Base-by-base conservation (phyloP, 2,329 filamentous ascomycete species). In the Harringtonia aguacate region DNA sequence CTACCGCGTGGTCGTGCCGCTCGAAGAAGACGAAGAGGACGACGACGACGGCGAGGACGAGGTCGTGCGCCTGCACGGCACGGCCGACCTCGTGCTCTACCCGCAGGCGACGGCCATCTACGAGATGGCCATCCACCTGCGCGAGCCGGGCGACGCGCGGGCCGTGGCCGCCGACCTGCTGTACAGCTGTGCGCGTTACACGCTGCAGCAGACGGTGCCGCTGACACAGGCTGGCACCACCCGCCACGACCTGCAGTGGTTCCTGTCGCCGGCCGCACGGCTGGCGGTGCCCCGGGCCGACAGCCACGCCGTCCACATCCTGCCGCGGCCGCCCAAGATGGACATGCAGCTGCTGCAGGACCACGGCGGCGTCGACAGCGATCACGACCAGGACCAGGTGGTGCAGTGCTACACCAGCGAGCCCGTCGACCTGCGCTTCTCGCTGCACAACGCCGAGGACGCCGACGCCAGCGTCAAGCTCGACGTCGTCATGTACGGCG, bases 251-350 rank as follows among this genome's bases (percentile, higher is more conserved):
- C 63, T 67, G 33, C 58, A 70, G 1, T 81, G 77, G 77, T 73
- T 72, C 46, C 60, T 67, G 3, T 58, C 64, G 8, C 60, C 61
- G 3, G 61, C 64, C 14, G 57, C 60, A 0, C 69, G 62, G 42
- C 70, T 69, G 46, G 67, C 63, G 24, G 59, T 75, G 18, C 61
- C 69, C 24, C 68, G 77, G 9, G 52, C 62, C 12, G 67, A 73
- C 38, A 64, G 74, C 9, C 68, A 75, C 29, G 65, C 67, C 2
- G 75, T 94, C 45, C 81, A 77, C 45, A 79, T 98, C 21, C 71
- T 88, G 43, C 90, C 92, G 2, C 85, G 94, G 51, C 92, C 90
- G 24, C 92, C 92, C 1, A 97, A 95, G 62, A 79, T 98, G 67
- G 80, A 86, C 53, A 77, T 98, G 37, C 73, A 67, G 22, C 65